Conservation (phyloP, 23 red algal genomes). For the Agarophyton chilense region DNA sequence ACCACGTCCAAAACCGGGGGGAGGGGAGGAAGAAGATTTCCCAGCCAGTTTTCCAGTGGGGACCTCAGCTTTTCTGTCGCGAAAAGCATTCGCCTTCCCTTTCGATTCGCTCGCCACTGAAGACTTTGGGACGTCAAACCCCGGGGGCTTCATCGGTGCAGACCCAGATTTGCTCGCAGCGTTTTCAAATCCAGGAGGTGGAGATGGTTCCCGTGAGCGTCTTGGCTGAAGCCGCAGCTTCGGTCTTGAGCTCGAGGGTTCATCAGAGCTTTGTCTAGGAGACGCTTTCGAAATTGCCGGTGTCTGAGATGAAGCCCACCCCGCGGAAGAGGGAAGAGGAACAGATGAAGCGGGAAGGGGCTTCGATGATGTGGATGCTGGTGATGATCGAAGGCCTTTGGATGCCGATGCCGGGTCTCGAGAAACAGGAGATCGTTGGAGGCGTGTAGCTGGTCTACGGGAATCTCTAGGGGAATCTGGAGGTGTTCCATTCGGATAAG, state of each 20-base stretch:
- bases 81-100: background rate
- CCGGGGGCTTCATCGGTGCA: constrained; percentile 34
- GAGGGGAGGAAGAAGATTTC: background rate
- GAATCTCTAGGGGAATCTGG: background rate
- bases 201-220: constrained; percentile 14
- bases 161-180: background rate
- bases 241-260: constrained; percentile 8
- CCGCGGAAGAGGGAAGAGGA: constrained; percentile 50
- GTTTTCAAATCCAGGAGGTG: constrained; percentile 60
- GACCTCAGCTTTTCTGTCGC: background rate
- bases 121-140: constrained; percentile 48
- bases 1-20: constrained; percentile 53
- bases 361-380: background rate
- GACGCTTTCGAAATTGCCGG: constrained; percentile 2
- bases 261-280: constrained; percentile 28
- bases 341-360: background rate
- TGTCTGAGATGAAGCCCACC: constrained; percentile 38
- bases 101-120: constrained; percentile 2
- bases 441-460: background rate
- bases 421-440: constrained; percentile 15
- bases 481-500: constrained; percentile 8
- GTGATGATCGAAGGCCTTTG: constrained; percentile 1
- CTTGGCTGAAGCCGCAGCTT: constrained; percentile 16
- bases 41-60: background rate
- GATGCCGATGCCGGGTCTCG: background rate